A percentile compares a stretch with the other conserved stretches of the same genome.
phyloP scores from a whole-genome alignment of 805 yeast species.

The Torulaspora microellipsoides region DNA sequence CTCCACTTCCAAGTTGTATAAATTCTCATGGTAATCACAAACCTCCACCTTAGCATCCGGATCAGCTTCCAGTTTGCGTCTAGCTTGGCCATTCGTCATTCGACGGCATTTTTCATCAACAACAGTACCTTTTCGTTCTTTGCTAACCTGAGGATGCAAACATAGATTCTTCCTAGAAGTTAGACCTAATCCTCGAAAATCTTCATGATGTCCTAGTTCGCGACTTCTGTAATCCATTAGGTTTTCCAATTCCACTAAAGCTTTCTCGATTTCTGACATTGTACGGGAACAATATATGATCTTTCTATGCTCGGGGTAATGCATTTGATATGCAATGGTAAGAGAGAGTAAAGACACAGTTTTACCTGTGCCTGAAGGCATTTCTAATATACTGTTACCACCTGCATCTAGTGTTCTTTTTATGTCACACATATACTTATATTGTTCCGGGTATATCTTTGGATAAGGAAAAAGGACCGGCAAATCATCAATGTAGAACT shows the following conservation, averaged over 20 bases:
- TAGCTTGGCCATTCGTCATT: slow-evolving; percentile 86
- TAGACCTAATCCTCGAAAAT: slow-evolving; percentile 89
- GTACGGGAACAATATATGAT: slow-evolving; percentile 98
- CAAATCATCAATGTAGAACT: slow-evolving; percentile 89
- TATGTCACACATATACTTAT: slow-evolving; percentile 95
- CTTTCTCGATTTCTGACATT: slow-evolving; percentile 98
- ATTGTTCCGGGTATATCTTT: slow-evolving; percentile 94
- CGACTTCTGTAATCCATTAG: slow-evolving; percentile 82
- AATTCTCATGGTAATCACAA: slow-evolving; percentile 88
- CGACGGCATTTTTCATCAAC: slow-evolving; percentile 97
- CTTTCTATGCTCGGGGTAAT: slow-evolving; percentile 85
- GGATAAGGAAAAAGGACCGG: slow-evolving; percentile 97
- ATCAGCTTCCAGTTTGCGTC: slow-evolving; percentile 56
- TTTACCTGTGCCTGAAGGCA: slow-evolving; percentile 99
- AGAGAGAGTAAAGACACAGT: slow-evolving; percentile 87
- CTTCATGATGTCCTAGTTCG: slow-evolving; percentile 83
- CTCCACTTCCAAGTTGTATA: slow-evolving; percentile 81
- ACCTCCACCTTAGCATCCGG: slow-evolving; percentile 53
- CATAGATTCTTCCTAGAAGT: slow-evolving; percentile 94
- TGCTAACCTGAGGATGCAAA: slow-evolving; percentile 78
- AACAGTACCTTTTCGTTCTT: slow-evolving; percentile 83
- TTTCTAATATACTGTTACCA: slow-evolving; percentile 92
- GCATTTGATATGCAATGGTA: slow-evolving; percentile 93
- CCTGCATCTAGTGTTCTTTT: slow-evolving; percentile 92
- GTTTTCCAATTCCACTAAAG: slow-evolving; percentile 81